These are phyloP conservation scores for Globisporangium uncinulatum DNA, from an alignment of 352 stramenopile species.

Conservation along the genomic window DNA sequence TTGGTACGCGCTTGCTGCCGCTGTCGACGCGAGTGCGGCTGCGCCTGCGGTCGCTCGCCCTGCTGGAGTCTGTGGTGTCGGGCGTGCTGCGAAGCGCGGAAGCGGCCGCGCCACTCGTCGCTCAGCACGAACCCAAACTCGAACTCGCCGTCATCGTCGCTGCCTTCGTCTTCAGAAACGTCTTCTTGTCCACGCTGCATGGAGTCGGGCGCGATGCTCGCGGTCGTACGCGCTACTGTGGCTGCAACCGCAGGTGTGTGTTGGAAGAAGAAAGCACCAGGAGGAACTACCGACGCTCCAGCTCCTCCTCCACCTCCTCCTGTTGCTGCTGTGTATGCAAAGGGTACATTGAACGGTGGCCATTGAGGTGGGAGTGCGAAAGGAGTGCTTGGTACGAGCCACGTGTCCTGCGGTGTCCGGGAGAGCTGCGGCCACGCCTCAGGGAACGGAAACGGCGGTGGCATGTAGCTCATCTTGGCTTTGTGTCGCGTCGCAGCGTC, in stretches of 20 bases:
- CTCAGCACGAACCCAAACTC: constrained; percentile 70
- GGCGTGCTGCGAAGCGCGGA: constrained; percentile 14
- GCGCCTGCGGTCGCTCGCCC: not conserved
- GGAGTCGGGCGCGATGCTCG: not conserved
- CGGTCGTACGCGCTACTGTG: not conserved
- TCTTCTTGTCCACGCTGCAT: not conserved
- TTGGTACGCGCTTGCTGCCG: not conserved
- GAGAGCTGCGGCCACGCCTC: constrained; percentile 54
- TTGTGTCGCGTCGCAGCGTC: not conserved
- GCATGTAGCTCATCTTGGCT: constrained; percentile 39
- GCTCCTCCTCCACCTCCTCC: not conserved
- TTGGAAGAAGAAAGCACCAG: not conserved
- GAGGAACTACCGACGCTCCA: not conserved
- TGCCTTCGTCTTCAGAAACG: constrained; percentile 1
- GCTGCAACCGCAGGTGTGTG: not conserved
- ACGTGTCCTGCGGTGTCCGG: constrained; percentile 28
- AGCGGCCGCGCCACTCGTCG: constrained; percentile 64
- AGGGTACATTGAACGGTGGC: not conserved
- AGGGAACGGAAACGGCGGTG: constrained; percentile 75
- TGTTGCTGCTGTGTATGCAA: not conserved
- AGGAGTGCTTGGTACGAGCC: constrained; percentile 39
- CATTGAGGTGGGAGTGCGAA: not conserved
- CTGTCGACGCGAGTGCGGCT: not conserved
- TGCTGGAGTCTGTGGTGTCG: constrained; percentile 19
- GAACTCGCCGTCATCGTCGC: constrained; percentile 34